phyloP scores from a whole-genome alignment of 768 basidiomycete genomes.

The Boletus reticulatus region DNA sequence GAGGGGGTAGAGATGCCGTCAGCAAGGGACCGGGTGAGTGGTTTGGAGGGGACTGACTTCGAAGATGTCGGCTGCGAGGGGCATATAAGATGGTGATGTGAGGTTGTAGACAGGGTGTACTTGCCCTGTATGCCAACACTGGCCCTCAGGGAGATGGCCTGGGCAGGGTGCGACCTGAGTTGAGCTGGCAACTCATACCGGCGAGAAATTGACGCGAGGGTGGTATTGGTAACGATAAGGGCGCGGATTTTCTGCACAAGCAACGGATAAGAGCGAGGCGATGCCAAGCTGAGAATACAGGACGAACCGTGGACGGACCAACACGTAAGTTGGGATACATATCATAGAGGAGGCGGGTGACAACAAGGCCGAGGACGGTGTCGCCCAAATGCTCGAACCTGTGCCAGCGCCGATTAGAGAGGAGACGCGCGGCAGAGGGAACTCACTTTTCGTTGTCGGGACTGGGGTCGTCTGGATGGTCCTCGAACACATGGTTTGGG shows the following conservation, averaged over 20 bases:
- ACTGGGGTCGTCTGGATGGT: slow-evolving; percentile 64
- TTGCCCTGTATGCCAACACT: slow-evolving; percentile 73
- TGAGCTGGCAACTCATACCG: slow-evolving; percentile 61
- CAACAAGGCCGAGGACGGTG: slow-evolving; percentile 63
- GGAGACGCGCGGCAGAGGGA: neutral
- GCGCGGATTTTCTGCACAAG: slow-evolving; percentile 69
- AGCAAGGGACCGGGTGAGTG: neutral
- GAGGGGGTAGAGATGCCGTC: neutral
- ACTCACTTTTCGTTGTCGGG: slow-evolving; percentile 81
- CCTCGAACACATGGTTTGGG: slow-evolving; percentile 75
- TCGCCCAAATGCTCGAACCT: slow-evolving; percentile 81
- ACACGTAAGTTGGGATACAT: slow-evolving; percentile 70
- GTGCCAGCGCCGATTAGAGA: neutral
- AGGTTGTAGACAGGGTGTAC: slow-evolving; percentile 1
- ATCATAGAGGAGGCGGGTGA: slow-evolving; percentile 62
- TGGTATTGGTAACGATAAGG: slow-evolving; percentile 70
- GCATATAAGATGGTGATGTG: slow-evolving; percentile 4
- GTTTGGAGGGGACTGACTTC: slow-evolving; percentile 48
- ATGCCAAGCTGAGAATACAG: neutral
- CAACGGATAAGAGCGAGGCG: neutral
- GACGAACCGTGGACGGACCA: slow-evolving; percentile 64
- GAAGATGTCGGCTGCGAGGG: slow-evolving; percentile 64
- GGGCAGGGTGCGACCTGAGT: slow-evolving; percentile 67
- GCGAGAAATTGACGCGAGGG: slow-evolving; percentile 67
- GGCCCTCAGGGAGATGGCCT: slow-evolving; percentile 66